Evolutionary conservation across 2,329 filamentous ascomycete species (phyloP).

Genomic region (Aspergillus sp.): DNA sequence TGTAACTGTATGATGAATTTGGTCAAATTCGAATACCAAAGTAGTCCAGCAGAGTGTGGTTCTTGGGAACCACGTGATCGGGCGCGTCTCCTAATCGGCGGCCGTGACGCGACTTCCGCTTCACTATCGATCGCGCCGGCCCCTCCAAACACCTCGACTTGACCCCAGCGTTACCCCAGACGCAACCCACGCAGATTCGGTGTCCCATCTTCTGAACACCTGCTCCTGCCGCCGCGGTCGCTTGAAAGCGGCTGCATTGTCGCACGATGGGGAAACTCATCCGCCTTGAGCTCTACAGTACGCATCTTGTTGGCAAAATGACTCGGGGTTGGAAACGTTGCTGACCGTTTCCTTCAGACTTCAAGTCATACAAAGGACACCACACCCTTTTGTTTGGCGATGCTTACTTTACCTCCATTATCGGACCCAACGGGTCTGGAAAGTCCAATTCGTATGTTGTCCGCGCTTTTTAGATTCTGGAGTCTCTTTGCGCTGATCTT

Average conservation of each 20-base stretch:
- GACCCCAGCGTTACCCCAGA: slow-evolving; percentile 7
- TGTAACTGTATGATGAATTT: not conserved
- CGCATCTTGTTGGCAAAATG: slow-evolving; percentile 29
- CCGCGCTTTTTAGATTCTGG: not conserved
- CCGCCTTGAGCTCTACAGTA: slow-evolving; percentile 90
- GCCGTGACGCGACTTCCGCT: slow-evolving; percentile 17
- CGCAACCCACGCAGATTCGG: not conserved
- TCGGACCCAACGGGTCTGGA: slow-evolving; percentile 98
- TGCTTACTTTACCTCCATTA: slow-evolving; percentile 98
- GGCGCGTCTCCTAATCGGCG: slow-evolving; percentile 23
- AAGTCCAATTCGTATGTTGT: slow-evolving; percentile 88
- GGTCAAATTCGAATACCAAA: not conserved
- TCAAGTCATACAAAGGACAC: slow-evolving; percentile 99
- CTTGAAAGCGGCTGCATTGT: slow-evolving; percentile 23
- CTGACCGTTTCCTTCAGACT: slow-evolving; percentile 60
- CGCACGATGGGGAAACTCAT: slow-evolving; percentile 90
- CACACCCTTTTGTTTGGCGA: slow-evolving; percentile 93
- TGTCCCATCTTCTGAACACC: not conserved
- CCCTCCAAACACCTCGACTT: slow-evolving; percentile 19
- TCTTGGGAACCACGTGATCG: slow-evolving; percentile 22
- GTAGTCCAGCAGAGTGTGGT: not conserved
- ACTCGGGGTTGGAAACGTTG: slow-evolving; percentile 8
- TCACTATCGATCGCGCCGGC: slow-evolving; percentile 19
- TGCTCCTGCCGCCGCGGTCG: slow-evolving; percentile 19
- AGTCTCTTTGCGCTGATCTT: slow-evolving; percentile 20